These are phyloP conservation scores for Ogataea sp. DNA, from an alignment of 805 yeast species.

Conservation along the genomic window DNA sequence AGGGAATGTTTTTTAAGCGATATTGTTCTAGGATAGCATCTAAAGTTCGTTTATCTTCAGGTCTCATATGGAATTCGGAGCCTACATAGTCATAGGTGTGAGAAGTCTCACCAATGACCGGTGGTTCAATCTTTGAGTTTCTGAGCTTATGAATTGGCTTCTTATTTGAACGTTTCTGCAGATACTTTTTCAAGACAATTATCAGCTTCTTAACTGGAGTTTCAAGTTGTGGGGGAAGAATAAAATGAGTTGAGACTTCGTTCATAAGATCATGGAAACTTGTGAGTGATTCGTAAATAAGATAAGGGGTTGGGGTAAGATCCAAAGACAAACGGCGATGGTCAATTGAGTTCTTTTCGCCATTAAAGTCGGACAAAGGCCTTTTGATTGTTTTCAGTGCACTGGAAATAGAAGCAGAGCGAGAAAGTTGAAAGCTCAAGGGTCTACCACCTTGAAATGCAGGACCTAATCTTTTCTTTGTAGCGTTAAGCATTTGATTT, in stretches of 20 bases:
- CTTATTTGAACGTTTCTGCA: not conserved
- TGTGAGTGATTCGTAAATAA: not conserved
- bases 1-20: not conserved
- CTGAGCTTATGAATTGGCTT: not conserved
- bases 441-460: constrained; percentile 6
- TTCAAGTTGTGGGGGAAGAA: not conserved
- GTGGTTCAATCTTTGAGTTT: not conserved
- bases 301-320: too few species aligned
- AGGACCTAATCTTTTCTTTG: constrained; percentile 12
- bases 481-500: constrained; percentile 8
- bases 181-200: not conserved
- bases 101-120: not conserved
- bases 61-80: not conserved
- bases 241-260: not conserved
- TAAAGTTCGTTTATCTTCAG: not conserved
- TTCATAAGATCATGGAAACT: not conserved
- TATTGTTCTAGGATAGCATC: not conserved
- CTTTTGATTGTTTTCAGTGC: not conserved
- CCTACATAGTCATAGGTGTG: not conserved
- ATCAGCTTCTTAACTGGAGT: not conserved
- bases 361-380: not conserved
- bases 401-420: not conserved
- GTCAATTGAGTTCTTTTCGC: not conserved
- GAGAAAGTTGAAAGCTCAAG: not conserved
- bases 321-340: not conserved